Evolutionary conservation across 148 eudicot species (phyloP), one percentile per base, ranked within the genome.

Genomic region (Cornus florida): DNA sequence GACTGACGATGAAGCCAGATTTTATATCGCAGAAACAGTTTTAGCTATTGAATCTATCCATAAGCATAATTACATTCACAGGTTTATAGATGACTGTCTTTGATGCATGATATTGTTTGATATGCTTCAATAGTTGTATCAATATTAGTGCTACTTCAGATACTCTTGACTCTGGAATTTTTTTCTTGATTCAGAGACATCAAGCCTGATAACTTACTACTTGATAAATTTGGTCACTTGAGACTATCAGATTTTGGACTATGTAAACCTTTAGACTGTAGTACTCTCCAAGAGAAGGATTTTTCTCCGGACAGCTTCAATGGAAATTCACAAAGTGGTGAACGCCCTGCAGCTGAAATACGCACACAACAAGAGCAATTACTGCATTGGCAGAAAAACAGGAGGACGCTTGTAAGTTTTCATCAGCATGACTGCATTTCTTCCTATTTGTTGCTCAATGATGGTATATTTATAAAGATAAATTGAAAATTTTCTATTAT

Each of bases 11-110:
- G 99, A 93, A 81, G 91, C 97, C 73, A 88, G 92, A 86, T 96
- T 96, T 93, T 96, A 96, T 77, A 88, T 93, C 74, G 98, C 97
- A 20, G 99, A 96, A 87, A 96, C 99, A 73, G 87, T 96, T 80
- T 90, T 96, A 87, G 99, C 99, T 19, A 91, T 96, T 80, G 98
- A 92, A 90, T 96, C 99, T 38, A 96, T 96, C 79, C 99, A 96
- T 86, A 93, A 87, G 76, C 99, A 93, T 80, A 90, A 96, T 70
- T 96, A 96, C 84, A 92, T 96, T 41, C 99, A 96, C 73, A 93
- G 99, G 99, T 92, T 38, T 68, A 84, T 83, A 12, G 64, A 62
- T 86, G 68, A 70, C 71, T 65, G 50, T 73, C 28, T 77, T 66
- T 75, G 13, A 48, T 77, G 38, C 72, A 12, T 70, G 20, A 43